Conservation (phyloP, 2,329 filamentous ascomycete species). For the Venturia oleaginea region DNA sequence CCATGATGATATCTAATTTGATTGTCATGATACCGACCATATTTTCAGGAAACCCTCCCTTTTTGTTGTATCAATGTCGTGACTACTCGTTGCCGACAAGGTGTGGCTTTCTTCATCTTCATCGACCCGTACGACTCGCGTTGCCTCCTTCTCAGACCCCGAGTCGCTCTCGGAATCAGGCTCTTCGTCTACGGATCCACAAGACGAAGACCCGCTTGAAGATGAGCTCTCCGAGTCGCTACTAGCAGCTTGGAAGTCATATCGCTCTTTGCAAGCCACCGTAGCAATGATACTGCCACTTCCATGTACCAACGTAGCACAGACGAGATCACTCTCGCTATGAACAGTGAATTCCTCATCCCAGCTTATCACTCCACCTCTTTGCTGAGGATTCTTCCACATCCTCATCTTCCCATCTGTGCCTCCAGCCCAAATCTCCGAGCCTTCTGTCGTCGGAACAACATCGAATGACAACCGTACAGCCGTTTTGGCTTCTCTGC, state of each 20-base stretch:
- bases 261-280: slow-evolving; percentile 29
- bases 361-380: slow-evolving; percentile 21
- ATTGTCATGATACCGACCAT: slow-evolving; percentile 3
- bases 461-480: slow-evolving; percentile 50
- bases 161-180: neutral
- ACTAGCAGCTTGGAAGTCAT: slow-evolving; percentile 5
- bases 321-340: neutral
- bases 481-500: slow-evolving; percentile 38
- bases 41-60: neutral
- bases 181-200: neutral
- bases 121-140: neutral
- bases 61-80: neutral
- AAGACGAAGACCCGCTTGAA: neutral
- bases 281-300: slow-evolving; percentile 25
- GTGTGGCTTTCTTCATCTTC: slow-evolving; percentile 3
- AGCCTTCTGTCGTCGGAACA: slow-evolving; percentile 26
- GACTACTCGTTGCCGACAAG: neutral
- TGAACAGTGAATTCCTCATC: neutral
- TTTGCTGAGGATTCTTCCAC: slow-evolving; percentile 25
- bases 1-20: neutral
- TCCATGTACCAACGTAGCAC: slow-evolving; percentile 4
- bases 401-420: slow-evolving; percentile 44
- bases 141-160: neutral
- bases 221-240: neutral
- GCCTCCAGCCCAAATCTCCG: slow-evolving; percentile 52